Percentiles rank a stretch among this genome's conserved stretches.
Evolutionary conservation across 2,329 filamentous ascomycete genomes (phyloP).

Genomic region (Didymellaceae sp.): DNA sequence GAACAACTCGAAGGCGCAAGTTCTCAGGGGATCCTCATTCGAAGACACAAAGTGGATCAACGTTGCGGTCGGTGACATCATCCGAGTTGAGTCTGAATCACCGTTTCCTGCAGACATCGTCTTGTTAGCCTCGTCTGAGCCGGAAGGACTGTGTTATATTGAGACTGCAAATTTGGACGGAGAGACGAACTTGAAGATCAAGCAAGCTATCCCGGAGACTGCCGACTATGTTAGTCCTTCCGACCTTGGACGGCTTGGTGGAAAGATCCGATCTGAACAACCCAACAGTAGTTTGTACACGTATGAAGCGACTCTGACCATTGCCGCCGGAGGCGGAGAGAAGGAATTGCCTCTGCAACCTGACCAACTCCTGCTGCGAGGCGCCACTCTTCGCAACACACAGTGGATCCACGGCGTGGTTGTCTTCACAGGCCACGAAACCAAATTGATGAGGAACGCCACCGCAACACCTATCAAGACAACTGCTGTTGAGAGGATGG

Average conservation of each 20-base stretch:
- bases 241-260: conserved; percentile 84
- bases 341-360: conserved; percentile 89
- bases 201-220: conserved; percentile 94
- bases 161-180: conserved; percentile 98
- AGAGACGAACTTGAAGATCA: conserved; percentile 98
- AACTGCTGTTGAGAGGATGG: conserved; percentile 91
- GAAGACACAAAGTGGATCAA: conserved; percentile 92
- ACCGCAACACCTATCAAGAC: conserved; percentile 97
- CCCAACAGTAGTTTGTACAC: conserved; percentile 98
- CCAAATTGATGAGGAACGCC: conserved; percentile 98
- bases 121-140: conserved; percentile 91
- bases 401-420: conserved; percentile 97
- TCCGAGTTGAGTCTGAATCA: conserved; percentile 92
- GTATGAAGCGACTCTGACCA: conserved; percentile 93
- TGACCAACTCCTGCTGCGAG: conserved; percentile 90
- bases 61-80: conserved; percentile 88
- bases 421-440: conserved; percentile 97
- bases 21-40: conserved; percentile 84
- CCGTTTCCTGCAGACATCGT: conserved; percentile 95
- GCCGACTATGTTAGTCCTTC: conserved; percentile 82
- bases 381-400: conserved; percentile 92
- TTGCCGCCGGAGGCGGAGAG: conserved; percentile 88
- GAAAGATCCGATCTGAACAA: conserved; percentile 90
- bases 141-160: conserved; percentile 97
- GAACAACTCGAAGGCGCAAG: conserved; percentile 84